phyloP scores from a whole-genome alignment of 495 filamentous ascomycete genomes.

The Polyplosphaeria fusca region DNA sequence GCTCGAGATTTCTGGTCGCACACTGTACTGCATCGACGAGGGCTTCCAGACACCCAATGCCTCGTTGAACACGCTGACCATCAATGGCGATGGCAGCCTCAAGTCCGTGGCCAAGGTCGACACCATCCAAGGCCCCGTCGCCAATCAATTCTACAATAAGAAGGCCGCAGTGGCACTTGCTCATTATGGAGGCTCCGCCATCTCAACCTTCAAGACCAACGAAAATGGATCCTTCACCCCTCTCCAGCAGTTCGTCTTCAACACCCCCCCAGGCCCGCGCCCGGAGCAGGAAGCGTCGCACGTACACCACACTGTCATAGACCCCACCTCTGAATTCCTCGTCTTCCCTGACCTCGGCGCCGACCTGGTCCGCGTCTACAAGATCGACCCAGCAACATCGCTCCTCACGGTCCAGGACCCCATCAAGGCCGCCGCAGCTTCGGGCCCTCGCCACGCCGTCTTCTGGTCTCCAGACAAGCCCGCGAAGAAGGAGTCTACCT shows the following conservation, averaged over 20 bases:
- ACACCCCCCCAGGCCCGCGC: slow-evolving; percentile 26
- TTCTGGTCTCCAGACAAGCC: slow-evolving; percentile 38
- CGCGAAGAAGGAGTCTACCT: not conserved
- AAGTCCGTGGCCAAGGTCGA: slow-evolving; percentile 26
- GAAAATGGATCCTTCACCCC: slow-evolving; percentile 16
- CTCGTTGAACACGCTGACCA: slow-evolving; percentile 37
- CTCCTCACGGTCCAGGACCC: slow-evolving; percentile 24
- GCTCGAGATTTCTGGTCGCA: slow-evolving; percentile 28
- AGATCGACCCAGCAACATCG: slow-evolving; percentile 28
- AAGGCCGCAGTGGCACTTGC: slow-evolving; percentile 37
- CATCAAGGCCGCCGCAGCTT: slow-evolving; percentile 29
- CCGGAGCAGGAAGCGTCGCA: slow-evolving; percentile 38
- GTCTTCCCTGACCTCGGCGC: slow-evolving; percentile 43
- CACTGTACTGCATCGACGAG: slow-evolving; percentile 41
- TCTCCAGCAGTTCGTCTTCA: slow-evolving; percentile 36
- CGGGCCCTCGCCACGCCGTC: slow-evolving; percentile 41
- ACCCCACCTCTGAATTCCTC: slow-evolving; percentile 43
- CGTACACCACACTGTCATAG: slow-evolving; percentile 40
- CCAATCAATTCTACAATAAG: slow-evolving; percentile 39
- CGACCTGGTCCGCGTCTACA: slow-evolving; percentile 39
- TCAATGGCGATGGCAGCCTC: slow-evolving; percentile 33
- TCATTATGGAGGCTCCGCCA: slow-evolving; percentile 34
- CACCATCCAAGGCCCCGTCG: slow-evolving; percentile 38
- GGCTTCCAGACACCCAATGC: slow-evolving; percentile 37
- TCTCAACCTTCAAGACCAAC: slow-evolving; percentile 12